Percentiles rank a stretch among this genome's conserved stretches.
Conservation (phyloP, 225 moss, liverwort and hornwort species). For the Pleurozium schreberi region DNA sequence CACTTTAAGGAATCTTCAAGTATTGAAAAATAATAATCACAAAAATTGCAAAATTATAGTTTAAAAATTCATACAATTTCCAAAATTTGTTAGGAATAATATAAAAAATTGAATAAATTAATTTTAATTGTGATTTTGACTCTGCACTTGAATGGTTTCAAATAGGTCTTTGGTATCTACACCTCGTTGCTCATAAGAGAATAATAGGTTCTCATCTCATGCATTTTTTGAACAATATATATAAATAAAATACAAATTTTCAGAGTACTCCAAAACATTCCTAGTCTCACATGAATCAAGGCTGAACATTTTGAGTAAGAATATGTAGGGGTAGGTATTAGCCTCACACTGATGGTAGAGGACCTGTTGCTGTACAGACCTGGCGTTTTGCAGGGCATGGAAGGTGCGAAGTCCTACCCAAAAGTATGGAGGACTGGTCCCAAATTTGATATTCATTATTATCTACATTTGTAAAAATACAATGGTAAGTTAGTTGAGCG, state of each 20-base stretch:
- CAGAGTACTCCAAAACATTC: neutral
- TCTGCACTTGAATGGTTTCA: neutral
- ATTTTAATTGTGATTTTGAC: neutral
- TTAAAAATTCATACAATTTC: no score
- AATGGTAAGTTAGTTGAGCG: neutral
- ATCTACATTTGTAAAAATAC: no score
- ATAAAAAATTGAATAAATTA: neutral
- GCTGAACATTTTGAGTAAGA: no score
- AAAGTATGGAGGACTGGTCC: neutral
- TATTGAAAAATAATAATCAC: neutral
- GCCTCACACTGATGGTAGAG: neutral
- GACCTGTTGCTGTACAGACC: neutral
- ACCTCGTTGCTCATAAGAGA: neutral
- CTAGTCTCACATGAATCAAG: neutral
- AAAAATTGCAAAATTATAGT: neutral
- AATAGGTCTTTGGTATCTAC: rapidly evolving
- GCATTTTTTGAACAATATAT: neutral
- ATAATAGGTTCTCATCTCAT: no score
- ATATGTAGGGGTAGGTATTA: neutral
- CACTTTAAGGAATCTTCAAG: neutral
- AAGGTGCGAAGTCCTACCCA: neutral
- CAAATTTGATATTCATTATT: neutral
- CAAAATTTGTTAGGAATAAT: neutral
- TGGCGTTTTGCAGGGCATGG: neutral
- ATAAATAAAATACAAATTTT: neutral